Evolutionary conservation across 1,284 basidiomycete species (phyloP), one percentile per base, ranked within the genome.

Genomic region (Leccinum fallax): DNA sequence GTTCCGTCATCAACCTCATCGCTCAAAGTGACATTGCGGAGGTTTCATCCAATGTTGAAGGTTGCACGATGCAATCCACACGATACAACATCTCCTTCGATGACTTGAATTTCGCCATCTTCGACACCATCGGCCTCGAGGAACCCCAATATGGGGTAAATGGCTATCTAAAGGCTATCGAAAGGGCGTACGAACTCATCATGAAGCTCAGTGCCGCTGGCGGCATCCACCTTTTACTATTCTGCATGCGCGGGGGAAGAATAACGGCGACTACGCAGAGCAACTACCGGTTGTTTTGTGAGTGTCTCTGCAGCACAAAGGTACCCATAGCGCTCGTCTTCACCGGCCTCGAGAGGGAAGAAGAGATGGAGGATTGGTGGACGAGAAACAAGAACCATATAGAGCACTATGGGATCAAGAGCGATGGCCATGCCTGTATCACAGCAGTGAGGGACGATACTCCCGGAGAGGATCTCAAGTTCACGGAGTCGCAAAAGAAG

Each of bases 111-210:
- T 71, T 68, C 21, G 3, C 62, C 11, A 66, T 81, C 55, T 81
- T 74, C 24, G 80, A 80, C 34, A 81, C 80, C 36, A 71, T 77
- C 21, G 80, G 80, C n/a, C 75, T 81, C 15, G 68, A 80, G 53
- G 79, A 81, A 53, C 76, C 76, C 26, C 66, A 71, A 10, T 57
- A 72, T 69, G 36, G 67, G 1, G 54, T 75, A 66, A 63, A 72
- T 53, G 60, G 71, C 61, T 64, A 73, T 64, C 30, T 72, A 58
- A 64, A 72, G 2, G 76, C 78, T 1, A 73, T 81, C 36, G 70
- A 71, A 43, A 69, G 70, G 43, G 74, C 79, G 1, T 77, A 73
- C 60, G 61, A 67, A 2, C 74, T 81, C 48, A 63, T 82, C 56
- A 48, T 51, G 13, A 67, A 53, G 11, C 69, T 81, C n/a, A 55